A percentile compares a stretch with the other conserved stretches of the same genome.
Evolutionary conservation across 2,329 filamentous ascomycete species (phyloP).

Genomic region (Epichloe bromicola): DNA sequence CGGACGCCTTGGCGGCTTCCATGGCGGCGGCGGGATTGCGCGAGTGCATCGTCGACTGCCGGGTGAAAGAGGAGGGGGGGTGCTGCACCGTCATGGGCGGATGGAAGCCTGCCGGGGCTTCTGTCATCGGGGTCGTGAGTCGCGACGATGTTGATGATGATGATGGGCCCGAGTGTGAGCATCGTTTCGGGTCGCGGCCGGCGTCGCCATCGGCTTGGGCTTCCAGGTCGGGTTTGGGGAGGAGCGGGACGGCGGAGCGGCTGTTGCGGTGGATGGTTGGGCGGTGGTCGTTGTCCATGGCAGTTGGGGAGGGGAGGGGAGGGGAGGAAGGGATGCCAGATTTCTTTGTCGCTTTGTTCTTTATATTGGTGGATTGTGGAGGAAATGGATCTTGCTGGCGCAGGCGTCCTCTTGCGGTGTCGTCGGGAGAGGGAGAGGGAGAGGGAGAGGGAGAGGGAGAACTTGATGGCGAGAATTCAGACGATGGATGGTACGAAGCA

Average conservation of each 20-base stretch:
- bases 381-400: too few species aligned
- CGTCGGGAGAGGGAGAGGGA: too few species aligned
- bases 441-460: too few species aligned
- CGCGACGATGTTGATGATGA: constrained; percentile 13
- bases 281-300: constrained; percentile 6
- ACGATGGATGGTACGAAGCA: too few species aligned
- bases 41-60: constrained; percentile 59
- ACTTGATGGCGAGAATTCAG: too few species aligned
- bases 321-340: too few species aligned
- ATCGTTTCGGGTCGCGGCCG: constrained; percentile 14
- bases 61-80: constrained; percentile 15
- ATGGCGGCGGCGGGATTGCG: constrained; percentile 48
- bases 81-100: constrained; percentile 4
- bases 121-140: constrained; percentile 13
- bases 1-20: constrained; percentile 26
- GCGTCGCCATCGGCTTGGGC: constrained; percentile 4
- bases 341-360: too few species aligned
- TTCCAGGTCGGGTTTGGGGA: constrained; percentile 9
- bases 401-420: too few species aligned
- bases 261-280: constrained; percentile 7
- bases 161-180: constrained; percentile 8
- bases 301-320: not conserved
- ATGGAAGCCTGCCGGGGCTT: constrained; percentile 9
- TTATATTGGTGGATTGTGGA: too few species aligned
- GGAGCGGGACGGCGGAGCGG: constrained; percentile 10